phyloP scores from a whole-genome alignment of 805 yeast species.

The Pichia heedii region DNA sequence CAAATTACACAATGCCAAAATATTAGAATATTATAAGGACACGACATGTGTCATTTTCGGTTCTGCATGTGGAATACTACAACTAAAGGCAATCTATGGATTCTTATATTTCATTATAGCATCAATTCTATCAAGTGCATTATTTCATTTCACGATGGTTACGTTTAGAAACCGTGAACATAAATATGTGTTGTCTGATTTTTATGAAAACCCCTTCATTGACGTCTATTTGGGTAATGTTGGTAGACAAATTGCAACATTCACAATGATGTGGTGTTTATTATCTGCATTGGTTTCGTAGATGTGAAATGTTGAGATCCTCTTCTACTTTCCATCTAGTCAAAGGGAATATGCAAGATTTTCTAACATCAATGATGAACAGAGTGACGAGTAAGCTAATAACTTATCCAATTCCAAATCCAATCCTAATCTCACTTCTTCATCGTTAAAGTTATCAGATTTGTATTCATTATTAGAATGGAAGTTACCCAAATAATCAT shows the following conservation, averaged over 20 bases:
- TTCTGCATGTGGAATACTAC: conserved; percentile 45
- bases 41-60: conserved; percentile 43
- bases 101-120: conserved; percentile 34
- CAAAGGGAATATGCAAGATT: neutral
- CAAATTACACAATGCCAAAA: conserved; percentile 12
- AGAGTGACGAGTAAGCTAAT: conserved; percentile 3
- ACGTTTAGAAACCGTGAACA: conserved; percentile 14
- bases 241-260: conserved; percentile 42
- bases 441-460: too few relatives aligned
- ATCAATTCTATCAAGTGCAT: conserved; percentile 25
- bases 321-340: neutral
- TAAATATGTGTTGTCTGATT: conserved; percentile 14
- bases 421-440: too few relatives aligned
- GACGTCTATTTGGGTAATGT: conserved; percentile 37
- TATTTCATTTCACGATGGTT: conserved; percentile 19
- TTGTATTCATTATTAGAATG: too few relatives aligned
- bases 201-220: conserved; percentile 31
- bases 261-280: conserved; percentile 51
- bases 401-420: neutral
- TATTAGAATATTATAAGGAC: conserved; percentile 26
- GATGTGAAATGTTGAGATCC: too few relatives aligned
- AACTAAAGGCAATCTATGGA: conserved; percentile 41
- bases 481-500: too few relatives aligned
- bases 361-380: conserved; percentile 4
- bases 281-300: conserved; percentile 35